Base-by-base conservation (phyloP, 371 early-diverging fungal species). In the Vairimorpha ceranae region DNA sequence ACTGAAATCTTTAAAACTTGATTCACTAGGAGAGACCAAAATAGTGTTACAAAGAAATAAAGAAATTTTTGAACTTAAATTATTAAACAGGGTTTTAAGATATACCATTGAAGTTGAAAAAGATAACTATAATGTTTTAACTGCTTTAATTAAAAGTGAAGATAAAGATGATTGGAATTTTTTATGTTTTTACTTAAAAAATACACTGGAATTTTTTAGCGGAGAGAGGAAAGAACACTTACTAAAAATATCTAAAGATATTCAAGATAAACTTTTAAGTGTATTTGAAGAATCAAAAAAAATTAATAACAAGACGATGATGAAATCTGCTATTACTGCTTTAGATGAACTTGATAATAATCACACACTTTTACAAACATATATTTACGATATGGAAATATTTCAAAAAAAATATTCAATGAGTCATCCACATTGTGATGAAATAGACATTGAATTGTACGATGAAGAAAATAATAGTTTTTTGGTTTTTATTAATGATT, bases 101-200 rank as follows among this genome's bases (percentile, higher is more conserved):
- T 78, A 78, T 51, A 38, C 48, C 3, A 61, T 78, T 27, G 75
- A 78, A 46, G 43, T 78, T 10, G 48, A 74, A 21, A 73, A 74
- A 38, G 41, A 33, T n/a, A 56, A 46, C 15, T 48, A 48, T 15
- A 58, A 70, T 19, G 71, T 78, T 2, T n/a, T 78, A 33, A 48
- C 46, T 15, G 23, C 67, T 21, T 41, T 78, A 23, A 32, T 74
- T 0, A 46, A 68, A 32, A 71, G 67, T 46, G 72, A 74, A 29
- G 61, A 60, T 6, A 60, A 61, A 27, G 75, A 78, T 6, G 74
- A 78, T 38, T 75, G 74, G 74, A 52, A 51, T 41, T 70, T 78
- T 48, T 33, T 78, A 29, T 70, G 73, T 30, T 61, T 64, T 15
- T 51, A 70, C 27, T 33, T 78, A 10, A 23, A 46, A 46, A 51